These are phyloP conservation scores for Leishmania tropica DNA, from an alignment of 208 protist genomes.

Conservation along the genomic window DNA sequence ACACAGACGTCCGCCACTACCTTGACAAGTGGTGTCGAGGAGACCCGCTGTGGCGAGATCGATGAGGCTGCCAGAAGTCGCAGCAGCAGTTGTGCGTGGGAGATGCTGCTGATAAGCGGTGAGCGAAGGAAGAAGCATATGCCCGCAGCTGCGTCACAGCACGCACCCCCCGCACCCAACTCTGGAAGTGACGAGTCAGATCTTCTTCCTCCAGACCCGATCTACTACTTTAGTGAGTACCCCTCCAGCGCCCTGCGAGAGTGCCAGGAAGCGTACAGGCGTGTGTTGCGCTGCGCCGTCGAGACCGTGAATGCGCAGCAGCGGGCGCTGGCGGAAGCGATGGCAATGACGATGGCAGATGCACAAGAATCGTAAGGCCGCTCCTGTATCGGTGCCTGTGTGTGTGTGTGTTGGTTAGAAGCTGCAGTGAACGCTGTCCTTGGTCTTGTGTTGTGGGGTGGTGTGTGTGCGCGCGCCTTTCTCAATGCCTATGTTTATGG, in stretches of 20 bases:
- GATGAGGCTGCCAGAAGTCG: background rate
- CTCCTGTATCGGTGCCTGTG: background rate
- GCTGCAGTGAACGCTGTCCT: too few species aligned
- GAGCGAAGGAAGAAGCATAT: background rate
- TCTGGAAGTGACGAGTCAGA: background rate
- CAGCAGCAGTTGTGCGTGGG: background rate
- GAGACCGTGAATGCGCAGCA: conserved; percentile 52
- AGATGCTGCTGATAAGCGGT: background rate
- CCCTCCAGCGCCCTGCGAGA: conserved; percentile 49
- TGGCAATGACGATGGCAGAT: background rate
- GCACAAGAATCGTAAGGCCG: background rate
- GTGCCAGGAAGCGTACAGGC: conserved; percentile 48
- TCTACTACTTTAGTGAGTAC: conserved; percentile 46
- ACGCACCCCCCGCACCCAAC: background rate
- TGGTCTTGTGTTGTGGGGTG: background rate
- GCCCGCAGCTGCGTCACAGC: background rate
- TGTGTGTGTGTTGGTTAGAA: background rate
- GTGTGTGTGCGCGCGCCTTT: background rate
- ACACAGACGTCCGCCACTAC: background rate
- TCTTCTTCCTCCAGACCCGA: conserved; percentile 18
- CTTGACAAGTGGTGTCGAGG: background rate
- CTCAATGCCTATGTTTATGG: too few species aligned
- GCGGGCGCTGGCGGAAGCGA: conserved; percentile 29
- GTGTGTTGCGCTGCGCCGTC: conserved; percentile 43
- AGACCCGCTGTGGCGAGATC: background rate